Evolutionary conservation across 129 eudicot genomes (phyloP).

Genomic region (Chrysanthemum makinoi): DNA sequence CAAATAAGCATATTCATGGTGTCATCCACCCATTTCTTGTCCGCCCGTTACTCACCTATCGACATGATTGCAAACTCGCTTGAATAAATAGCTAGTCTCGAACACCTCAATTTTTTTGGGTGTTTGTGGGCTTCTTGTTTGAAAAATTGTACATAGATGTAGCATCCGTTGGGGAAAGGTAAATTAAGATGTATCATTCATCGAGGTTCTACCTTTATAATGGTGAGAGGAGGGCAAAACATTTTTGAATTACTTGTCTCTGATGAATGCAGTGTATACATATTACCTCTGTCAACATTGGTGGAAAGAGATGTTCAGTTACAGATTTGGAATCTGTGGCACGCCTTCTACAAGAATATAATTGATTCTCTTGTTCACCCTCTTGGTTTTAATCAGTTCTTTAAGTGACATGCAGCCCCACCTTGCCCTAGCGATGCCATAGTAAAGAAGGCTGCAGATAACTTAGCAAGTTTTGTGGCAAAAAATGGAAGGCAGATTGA

Average conservation of each 20-base stretch:
- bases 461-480: slow-evolving; percentile 94
- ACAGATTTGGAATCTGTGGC: slow-evolving; percentile 75
- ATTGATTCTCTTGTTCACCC: slow-evolving; percentile 71
- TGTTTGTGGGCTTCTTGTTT: too few species aligned
- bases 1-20: too few species aligned
- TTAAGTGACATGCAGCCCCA: slow-evolving; percentile 98
- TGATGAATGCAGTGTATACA: slow-evolving; percentile 82
- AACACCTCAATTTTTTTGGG: too few species aligned
- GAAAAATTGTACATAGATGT: too few species aligned
- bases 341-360: slow-evolving; percentile 72
- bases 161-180: too few species aligned
- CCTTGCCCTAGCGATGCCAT: slow-evolving; percentile 81
- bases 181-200: too few species aligned
- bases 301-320: slow-evolving; percentile 67
- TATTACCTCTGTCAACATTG: slow-evolving; percentile 45
- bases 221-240: slow-evolving; percentile 43
- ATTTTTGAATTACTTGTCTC: slow-evolving; percentile 58
- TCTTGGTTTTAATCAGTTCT: slow-evolving; percentile 89
- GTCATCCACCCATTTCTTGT: too few species aligned
- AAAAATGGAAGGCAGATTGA: slow-evolving; percentile 97
- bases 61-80: too few species aligned
- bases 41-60: too few species aligned
- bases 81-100: too few species aligned
- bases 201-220: neutral
- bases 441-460: slow-evolving; percentile 91